Evolutionary conservation across 2,329 filamentous ascomycete genomes (phyloP).

Genomic region (Scedosporium aurantiacum): DNA sequence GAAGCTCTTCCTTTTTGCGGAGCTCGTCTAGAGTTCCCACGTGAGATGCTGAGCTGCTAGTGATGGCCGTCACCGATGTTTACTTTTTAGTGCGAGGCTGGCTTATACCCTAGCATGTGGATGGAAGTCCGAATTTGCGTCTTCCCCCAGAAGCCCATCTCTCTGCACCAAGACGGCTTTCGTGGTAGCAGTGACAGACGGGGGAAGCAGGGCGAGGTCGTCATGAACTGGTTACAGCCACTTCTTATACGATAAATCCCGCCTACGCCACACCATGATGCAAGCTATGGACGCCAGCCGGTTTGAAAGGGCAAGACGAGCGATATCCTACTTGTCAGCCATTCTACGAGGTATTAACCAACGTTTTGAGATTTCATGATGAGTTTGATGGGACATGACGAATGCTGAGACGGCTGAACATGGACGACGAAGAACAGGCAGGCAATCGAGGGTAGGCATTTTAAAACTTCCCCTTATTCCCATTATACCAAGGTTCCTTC

Average conservation of each 20-base stretch:
- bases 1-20: slow-evolving; percentile 71
- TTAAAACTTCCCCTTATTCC: not conserved
- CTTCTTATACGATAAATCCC: too few relatives aligned
- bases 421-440: not conserved
- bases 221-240: too few relatives aligned
- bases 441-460: not conserved
- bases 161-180: too few relatives aligned
- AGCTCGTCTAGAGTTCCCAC: slow-evolving; percentile 29
- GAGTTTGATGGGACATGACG: not conserved
- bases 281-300: too few relatives aligned
- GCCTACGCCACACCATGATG: too few relatives aligned
- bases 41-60: not conserved
- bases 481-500: not conserved
- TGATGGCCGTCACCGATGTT: not conserved
- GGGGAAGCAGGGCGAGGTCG: too few relatives aligned
- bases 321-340: not conserved
- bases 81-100: too few relatives aligned
- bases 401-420: not conserved
- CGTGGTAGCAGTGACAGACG: too few relatives aligned
- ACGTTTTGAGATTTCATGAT: not conserved
- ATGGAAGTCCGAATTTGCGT: too few relatives aligned
- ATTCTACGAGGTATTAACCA: not conserved
- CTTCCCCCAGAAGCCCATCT: too few relatives aligned
- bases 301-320: not conserved
- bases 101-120: too few relatives aligned